Evolutionary conservation across 352 stramenopile species (phyloP).

Genomic region (Globisporangium echinulatum): DNA sequence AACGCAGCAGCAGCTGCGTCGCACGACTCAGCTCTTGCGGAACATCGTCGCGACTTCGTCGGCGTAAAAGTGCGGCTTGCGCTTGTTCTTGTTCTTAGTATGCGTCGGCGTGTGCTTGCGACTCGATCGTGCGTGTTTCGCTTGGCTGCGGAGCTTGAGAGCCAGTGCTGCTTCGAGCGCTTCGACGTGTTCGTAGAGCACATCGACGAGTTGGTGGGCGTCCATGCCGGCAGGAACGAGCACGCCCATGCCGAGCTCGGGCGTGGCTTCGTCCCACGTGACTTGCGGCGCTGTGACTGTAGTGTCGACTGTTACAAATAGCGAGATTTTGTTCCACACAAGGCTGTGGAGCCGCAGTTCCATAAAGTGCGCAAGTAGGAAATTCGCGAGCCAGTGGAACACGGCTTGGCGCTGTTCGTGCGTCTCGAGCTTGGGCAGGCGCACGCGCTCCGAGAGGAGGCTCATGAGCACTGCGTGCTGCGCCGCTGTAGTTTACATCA

Average conservation of each 20-base stretch:
- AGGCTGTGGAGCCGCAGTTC: slow-evolving; percentile 69
- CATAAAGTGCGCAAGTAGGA: slow-evolving; percentile 80
- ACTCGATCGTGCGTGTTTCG: slow-evolving; percentile 1
- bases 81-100: slow-evolving; percentile 3
- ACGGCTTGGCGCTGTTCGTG: slow-evolving; percentile 43
- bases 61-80: slow-evolving; percentile 51
- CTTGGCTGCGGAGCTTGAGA: slow-evolving; percentile 19
- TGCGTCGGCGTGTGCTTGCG: not conserved
- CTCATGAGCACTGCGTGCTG: slow-evolving; percentile 61
- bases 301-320: slow-evolving; percentile 50
- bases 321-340: slow-evolving; percentile 80
- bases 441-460: slow-evolving; percentile 50
- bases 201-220: slow-evolving; percentile 38
- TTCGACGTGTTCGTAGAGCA: slow-evolving; percentile 56
- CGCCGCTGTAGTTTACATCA: slow-evolving; percentile 12
- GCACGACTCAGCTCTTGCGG: slow-evolving; percentile 24
- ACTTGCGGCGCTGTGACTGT: slow-evolving; percentile 28
- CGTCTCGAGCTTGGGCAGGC: slow-evolving; percentile 52
- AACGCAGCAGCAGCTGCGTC: slow-evolving; percentile 10
- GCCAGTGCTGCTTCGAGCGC: slow-evolving; percentile 49
- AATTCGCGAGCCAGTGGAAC: slow-evolving; percentile 75
- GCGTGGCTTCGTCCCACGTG: slow-evolving; percentile 41
- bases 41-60: slow-evolving; percentile 48
- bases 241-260: slow-evolving; percentile 61
- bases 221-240: slow-evolving; percentile 65